Evolutionary conservation across 202 grass and related monocot species (phyloP).

Genomic region (Zoysia matrella): DNA sequence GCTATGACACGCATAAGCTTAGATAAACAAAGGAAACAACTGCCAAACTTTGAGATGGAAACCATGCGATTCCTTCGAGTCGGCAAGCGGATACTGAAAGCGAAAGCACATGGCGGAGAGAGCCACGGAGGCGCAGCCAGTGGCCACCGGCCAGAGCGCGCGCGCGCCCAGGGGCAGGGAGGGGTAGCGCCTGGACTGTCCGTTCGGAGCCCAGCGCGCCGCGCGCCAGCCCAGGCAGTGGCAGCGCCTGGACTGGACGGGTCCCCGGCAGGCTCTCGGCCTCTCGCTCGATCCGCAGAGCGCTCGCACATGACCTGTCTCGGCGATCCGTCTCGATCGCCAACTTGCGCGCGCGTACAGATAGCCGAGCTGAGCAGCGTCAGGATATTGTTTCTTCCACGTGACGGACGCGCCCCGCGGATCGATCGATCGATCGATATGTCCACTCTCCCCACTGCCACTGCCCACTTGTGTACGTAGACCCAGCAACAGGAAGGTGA

Average conservation of each 20-base stretch:
- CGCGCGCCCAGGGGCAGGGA: no score
- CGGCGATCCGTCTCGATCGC: not conserved
- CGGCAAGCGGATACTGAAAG: not conserved
- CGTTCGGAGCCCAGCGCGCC: no score
- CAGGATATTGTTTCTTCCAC: conserved; percentile 33
- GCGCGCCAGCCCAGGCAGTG: not conserved
- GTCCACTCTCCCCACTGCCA: no score
- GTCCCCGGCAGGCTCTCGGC: not conserved
- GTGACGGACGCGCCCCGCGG: conserved; percentile 1
- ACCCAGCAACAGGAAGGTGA: no score
- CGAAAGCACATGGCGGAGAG: not conserved
- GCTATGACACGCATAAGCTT: not conserved
- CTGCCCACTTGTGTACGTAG: no score
- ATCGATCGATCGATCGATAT: not conserved
- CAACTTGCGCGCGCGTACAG: not conserved
- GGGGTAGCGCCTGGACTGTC: no score
- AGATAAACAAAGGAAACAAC: conserved; percentile 4
- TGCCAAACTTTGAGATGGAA: no score
- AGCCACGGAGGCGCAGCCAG: no score
- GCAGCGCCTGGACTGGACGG: not conserved
- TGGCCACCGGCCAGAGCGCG: no score
- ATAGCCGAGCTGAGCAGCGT: not conserved
- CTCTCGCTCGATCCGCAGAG: no score
- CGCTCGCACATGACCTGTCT: conserved; percentile 42
- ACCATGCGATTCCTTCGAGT: no score